Percentiles rank a stretch among this genome's conserved stretches.
These are phyloP conservation scores for Karstenula rhodostoma DNA, from an alignment of 2,329 filamentous ascomycete species.

Conservation along the genomic window DNA sequence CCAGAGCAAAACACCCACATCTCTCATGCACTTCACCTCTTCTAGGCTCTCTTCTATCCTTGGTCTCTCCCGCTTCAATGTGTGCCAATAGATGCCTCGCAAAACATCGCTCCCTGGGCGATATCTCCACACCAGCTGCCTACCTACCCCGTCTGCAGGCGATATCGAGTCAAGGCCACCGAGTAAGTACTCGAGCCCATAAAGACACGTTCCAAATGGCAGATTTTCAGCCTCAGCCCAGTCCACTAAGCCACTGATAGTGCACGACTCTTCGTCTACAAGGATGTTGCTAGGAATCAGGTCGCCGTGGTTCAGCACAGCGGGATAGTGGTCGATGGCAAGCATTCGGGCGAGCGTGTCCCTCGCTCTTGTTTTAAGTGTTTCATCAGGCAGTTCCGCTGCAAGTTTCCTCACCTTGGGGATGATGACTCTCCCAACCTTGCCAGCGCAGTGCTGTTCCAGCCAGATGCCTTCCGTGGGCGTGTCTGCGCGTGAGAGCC, in stretches of 20 bases:
- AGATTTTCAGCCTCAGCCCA: conserved; percentile 71
- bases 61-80: conserved; percentile 47
- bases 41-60: conserved; percentile 45
- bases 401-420: conserved; percentile 35
- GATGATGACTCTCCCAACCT: conserved; percentile 38
- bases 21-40: conserved; percentile 56
- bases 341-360: conserved; percentile 37
- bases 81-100: conserved; percentile 61
- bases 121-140: conserved; percentile 46
- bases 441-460: conserved; percentile 31
- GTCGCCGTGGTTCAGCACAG: conserved; percentile 69
- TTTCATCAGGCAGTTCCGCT: conserved; percentile 31
- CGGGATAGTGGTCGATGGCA: conserved; percentile 60
- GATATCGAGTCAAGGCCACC: conserved; percentile 51
- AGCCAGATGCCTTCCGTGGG: conserved; percentile 28
- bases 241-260: conserved; percentile 65
- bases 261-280: conserved; percentile 55
- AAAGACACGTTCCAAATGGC: conserved; percentile 67
- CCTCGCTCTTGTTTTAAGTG: conserved; percentile 30
- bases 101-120: conserved; percentile 55
- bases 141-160: neutral
- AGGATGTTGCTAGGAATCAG: conserved; percentile 66
- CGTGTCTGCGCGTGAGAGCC: conserved; percentile 26
- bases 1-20: conserved; percentile 68
- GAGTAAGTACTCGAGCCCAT: conserved; percentile 68